Evolutionary conservation across 257 asterid species (phyloP).

Genomic region (Agastache rugosa): DNA sequence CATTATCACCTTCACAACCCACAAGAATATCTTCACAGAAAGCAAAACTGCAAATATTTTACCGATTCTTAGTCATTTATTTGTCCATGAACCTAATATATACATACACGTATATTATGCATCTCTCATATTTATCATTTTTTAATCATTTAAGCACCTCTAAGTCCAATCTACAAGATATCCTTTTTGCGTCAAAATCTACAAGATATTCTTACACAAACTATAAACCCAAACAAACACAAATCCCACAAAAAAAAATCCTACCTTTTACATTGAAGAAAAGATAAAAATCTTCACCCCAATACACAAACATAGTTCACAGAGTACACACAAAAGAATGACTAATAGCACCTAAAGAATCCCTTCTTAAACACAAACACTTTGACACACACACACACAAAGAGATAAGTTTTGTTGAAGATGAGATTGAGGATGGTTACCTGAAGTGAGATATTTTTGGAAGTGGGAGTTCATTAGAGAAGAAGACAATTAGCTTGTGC

Average conservation of each 20-base stretch:
- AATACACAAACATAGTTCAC: neutral
- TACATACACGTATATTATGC: neutral
- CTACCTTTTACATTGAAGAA: constrained; percentile 16
- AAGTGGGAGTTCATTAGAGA: constrained; percentile 31
- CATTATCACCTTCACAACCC: no score
- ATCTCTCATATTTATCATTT: neutral
- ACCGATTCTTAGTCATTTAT: neutral
- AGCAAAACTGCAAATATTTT: constrained; percentile 7
- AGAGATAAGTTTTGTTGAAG: neutral
- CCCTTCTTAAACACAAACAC: neutral
- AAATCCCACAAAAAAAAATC: constrained; percentile 1
- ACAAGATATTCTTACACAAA: constrained; percentile 12
- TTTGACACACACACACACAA: constrained; percentile 16
- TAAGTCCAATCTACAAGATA: constrained; percentile 12
- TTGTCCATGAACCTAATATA: neutral
- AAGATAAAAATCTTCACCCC: constrained; percentile 34
- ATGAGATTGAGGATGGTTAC: constrained; percentile 31
- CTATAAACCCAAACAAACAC: constrained; percentile 11
- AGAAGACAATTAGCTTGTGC: neutral
- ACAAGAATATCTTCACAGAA: constrained; percentile 9
- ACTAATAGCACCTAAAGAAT: neutral
- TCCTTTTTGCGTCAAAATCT: constrained; percentile 4
- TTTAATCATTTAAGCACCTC: constrained; percentile 13
- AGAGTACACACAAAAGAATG: neutral
- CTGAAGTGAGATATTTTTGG: constrained; percentile 25